Evolutionary conservation across 2,329 filamentous ascomycete genomes (phyloP).

Genomic region (Fusarium sp.): DNA sequence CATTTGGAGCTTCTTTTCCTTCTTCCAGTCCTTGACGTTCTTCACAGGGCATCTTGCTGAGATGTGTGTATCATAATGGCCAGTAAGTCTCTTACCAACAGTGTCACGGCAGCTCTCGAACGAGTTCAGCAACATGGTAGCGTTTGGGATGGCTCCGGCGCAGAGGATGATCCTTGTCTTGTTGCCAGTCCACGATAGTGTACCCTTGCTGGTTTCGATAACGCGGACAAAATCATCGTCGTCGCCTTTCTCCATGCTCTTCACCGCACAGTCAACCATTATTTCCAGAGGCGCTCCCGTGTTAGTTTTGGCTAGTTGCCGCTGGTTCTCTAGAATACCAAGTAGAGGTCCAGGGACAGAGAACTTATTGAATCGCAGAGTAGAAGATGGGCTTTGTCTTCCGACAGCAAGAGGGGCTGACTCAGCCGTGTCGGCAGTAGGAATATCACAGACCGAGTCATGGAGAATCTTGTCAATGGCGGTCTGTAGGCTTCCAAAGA

Average conservation of each 20-base stretch:
- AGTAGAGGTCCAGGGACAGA: conserved; percentile 5
- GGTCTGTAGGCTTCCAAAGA: background rate
- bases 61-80: conserved; percentile 2
- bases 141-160: conserved; percentile 2
- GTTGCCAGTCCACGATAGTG: background rate
- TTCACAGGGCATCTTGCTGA: background rate
- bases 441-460: background rate
- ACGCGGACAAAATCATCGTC: conserved; percentile 1
- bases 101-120: background rate
- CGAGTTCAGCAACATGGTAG: background rate
- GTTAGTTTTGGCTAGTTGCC: background rate
- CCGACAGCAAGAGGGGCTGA: conserved; percentile 3
- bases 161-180: conserved; percentile 4
- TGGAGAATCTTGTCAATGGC: conserved; percentile 1
- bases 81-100: background rate
- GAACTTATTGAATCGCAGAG: background rate
- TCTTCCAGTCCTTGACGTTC: background rate
- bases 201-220: conserved; percentile 2
- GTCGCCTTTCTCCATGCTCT: background rate
- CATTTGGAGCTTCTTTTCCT: background rate
- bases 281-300: background rate
- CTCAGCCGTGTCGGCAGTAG: background rate
- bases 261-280: conserved; percentile 1
- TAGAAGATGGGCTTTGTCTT: background rate
- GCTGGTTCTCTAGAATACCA: conserved; percentile 1